A percentile compares a stretch with the other conserved stretches of the same genome.
Evolutionary conservation across 2,329 filamentous ascomycete genomes (phyloP).

Genomic region (Fusarium tjaetaba): DNA sequence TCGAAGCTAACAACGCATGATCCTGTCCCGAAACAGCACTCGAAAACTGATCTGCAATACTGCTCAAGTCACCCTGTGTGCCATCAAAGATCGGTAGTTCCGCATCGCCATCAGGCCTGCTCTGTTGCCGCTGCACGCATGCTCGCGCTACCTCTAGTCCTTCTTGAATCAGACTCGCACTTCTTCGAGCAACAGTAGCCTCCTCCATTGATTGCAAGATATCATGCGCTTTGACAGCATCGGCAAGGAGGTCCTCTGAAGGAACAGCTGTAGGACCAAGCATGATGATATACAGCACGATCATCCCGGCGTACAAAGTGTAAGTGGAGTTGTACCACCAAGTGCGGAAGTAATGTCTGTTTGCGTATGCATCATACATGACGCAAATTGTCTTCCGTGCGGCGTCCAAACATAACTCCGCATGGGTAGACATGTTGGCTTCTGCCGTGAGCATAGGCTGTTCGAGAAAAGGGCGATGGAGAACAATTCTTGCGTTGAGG

Average conservation of each 20-base stretch:
- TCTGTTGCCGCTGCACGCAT: background rate
- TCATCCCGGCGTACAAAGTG: slow-evolving; percentile 5
- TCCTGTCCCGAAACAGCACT: slow-evolving; percentile 1
- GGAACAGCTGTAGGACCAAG: background rate
- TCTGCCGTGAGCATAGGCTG: background rate
- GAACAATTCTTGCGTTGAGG: background rate
- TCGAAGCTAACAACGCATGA: background rate
- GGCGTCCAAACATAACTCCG: background rate
- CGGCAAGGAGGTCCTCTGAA: background rate
- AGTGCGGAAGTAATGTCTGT: slow-evolving; percentile 1
- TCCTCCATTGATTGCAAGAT: slow-evolving; percentile 5
- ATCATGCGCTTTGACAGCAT: background rate
- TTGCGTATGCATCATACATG: background rate
- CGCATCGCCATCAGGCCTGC: background rate
- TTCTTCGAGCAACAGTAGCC: background rate
- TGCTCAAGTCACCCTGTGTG: background rate
- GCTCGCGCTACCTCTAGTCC: background rate
- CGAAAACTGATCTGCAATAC: background rate
- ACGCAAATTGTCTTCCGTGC: background rate
- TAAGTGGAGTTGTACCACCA: slow-evolving; percentile 17
- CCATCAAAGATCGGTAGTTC: background rate
- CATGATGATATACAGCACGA: slow-evolving; percentile 13
- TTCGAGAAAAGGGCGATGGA: background rate
- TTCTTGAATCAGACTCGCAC: background rate
- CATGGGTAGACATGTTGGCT: background rate